Conservation (phyloP, 129 eudicot genomes). For the Deinandra increscens region DNA sequence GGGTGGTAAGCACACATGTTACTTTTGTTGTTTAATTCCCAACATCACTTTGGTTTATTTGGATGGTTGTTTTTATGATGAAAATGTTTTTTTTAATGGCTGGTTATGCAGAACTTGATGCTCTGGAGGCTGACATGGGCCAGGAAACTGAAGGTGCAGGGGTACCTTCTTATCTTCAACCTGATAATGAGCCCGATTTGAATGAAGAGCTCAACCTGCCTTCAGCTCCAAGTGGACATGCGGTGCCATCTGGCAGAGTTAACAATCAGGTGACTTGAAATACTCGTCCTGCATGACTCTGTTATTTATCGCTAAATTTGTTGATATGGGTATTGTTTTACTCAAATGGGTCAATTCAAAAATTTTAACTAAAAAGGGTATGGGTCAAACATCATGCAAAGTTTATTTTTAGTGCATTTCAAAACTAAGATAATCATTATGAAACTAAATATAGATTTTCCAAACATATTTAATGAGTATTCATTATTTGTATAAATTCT, state of each 20-base stretch:
- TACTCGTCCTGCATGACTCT: background rate
- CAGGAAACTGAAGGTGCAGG: conserved; percentile 82
- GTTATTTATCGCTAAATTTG: conserved; percentile 11
- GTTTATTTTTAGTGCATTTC: background rate
- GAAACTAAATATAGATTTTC: background rate
- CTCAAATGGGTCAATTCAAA: background rate
- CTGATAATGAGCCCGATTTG: conserved; percentile 70
- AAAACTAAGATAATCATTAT: background rate
- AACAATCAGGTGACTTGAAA: conserved; percentile 48
- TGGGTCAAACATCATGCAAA: background rate
- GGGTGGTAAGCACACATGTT: conserved; percentile 65
- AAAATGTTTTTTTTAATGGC: background rate
- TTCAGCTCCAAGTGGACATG: conserved; percentile 72
- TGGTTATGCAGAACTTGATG: conserved; percentile 83
- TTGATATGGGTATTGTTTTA: background rate
- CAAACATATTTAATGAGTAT: background rate
- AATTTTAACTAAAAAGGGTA: background rate
- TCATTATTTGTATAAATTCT: background rate
- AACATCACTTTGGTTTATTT: conserved; percentile 3
- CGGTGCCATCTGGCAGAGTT: conserved; percentile 61
- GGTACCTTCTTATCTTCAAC: conserved; percentile 94
- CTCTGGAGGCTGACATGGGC: conserved; percentile 93
- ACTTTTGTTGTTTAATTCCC: background rate
- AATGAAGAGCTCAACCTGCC: conserved; percentile 79
- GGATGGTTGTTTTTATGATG: conserved; percentile 7